phyloP scores from a whole-genome alignment of 1,284 basidiomycete genomes.

The Ustilago cynodontis region DNA sequence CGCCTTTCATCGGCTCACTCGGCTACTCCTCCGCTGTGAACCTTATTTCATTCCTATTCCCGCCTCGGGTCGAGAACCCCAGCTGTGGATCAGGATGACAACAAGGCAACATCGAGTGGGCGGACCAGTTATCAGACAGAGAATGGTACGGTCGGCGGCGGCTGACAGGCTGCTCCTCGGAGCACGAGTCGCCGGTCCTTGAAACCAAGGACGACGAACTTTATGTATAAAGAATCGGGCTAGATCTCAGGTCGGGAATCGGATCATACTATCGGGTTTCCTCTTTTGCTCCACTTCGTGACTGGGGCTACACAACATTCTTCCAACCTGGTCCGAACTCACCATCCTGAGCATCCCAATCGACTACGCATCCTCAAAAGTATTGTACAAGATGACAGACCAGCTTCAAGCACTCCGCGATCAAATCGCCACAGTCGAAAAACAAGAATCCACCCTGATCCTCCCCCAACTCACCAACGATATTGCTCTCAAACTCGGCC shows the following conservation, averaged over 20 bases:
- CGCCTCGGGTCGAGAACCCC: background rate
- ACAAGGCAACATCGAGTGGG: no score
- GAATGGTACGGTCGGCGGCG: background rate
- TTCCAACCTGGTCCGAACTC: slow-evolving; percentile 1
- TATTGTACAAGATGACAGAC: slow-evolving; percentile 8
- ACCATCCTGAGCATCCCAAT: background rate
- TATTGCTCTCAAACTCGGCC: slow-evolving; percentile 44
- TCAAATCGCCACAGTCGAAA: slow-evolving; percentile 26
- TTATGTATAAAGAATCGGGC: background rate
- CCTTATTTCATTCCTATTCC: background rate
- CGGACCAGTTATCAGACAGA: background rate
- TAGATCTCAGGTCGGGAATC: background rate
- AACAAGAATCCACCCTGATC: slow-evolving; percentile 29
- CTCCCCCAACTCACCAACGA: slow-evolving; percentile 33
- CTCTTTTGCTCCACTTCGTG: background rate
- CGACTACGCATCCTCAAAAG: background rate
- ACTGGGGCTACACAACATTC: background rate
- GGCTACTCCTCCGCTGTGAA: background rate
- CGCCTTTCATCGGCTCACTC: background rate
- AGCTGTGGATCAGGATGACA: background rate
- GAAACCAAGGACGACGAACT: background rate
- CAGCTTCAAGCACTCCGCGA: background rate
- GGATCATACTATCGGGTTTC: background rate
- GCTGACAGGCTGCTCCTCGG: slow-evolving; percentile 4
- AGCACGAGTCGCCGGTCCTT: background rate